Evolutionary conservation across 805 yeast species (phyloP), one percentile per base, ranked within the genome.

Genomic region (Candida ovalis): DNA sequence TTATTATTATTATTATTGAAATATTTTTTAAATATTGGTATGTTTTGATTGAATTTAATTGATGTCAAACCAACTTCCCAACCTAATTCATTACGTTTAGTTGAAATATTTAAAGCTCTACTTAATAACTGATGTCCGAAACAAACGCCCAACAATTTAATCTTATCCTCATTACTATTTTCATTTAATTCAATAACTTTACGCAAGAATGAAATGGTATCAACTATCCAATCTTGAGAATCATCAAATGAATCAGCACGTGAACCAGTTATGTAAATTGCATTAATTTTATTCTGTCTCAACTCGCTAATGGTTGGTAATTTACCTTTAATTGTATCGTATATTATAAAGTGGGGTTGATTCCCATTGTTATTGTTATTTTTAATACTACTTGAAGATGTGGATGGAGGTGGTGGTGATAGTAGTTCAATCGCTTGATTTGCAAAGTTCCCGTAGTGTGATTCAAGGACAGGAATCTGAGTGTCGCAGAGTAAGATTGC

Each of bases 51-150:
- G 28, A 83, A 53, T 4, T 67, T 50, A 13, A 87, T 67, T 9
- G 76, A 69, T 13, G 76, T 70, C 4, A 78, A 70, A 0, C 96
- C 91, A 22, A 77, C 69, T 64, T 90, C 97, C 86, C 90, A 82
- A 1, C 94, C 94, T 40, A 65, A 54, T 1, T 74, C 74, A 62
- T 81, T 86, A 49, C 80, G 69, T 10, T 68, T 77, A 3, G 86
- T 86, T 41, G 65, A 66, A 22, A 78, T 76, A 2, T 88, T 92
- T 40, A 87, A 63, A 6, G 86, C 81, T 45, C 84, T 76, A 1
- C 81, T 83, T 15, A 89, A 64, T 22, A 88, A 73, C 62, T 89
- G 97, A 65, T 90, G 97, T 5, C 96, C 97, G 62, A 88, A 89
- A 64, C 97, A 89, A 38, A 89, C 70, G 3, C 96, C 95, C 5